A percentile compares a stretch with the other conserved stretches of the same genome.
These are phyloP conservation scores for Stromatinia cepivora DNA, from an alignment of 2,329 filamentous ascomycete genomes.

Conservation along the genomic window DNA sequence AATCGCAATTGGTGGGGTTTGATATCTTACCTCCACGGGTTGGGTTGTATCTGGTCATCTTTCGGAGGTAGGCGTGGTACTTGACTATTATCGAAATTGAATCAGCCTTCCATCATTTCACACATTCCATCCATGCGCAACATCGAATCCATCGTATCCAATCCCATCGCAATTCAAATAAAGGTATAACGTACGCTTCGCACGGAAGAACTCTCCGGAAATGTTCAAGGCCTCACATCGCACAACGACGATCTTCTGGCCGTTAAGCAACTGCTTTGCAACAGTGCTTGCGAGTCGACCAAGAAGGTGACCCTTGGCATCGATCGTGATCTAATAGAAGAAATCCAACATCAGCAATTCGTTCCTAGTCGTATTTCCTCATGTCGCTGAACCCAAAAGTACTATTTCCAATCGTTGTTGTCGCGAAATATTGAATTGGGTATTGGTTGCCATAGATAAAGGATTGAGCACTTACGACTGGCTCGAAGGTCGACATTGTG, in stretches of 20 bases:
- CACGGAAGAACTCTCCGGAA: constrained; percentile 99
- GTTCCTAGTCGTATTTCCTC: constrained; percentile 28
- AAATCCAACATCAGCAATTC: constrained; percentile 41
- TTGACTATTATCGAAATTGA: constrained; percentile 71
- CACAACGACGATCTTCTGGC: constrained; percentile 99
- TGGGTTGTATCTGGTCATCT: constrained; percentile 99
- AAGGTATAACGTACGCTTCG: constrained; percentile 82
- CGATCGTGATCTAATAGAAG: constrained; percentile 80
- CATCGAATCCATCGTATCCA: constrained; percentile 25
- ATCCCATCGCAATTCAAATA: constrained; percentile 16
- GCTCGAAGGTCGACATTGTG: constrained; percentile 70
- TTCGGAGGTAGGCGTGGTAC: constrained; percentile 99
- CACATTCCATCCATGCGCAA: constrained; percentile 24
- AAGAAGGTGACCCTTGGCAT: constrained; percentile 99
- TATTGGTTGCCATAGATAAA: not conserved
- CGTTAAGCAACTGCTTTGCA: constrained; percentile 97
- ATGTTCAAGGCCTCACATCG: constrained; percentile 99
- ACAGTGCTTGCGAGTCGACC: constrained; percentile 97
- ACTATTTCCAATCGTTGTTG: constrained; percentile 13
- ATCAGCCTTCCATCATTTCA: constrained; percentile 48
- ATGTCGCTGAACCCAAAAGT: constrained; percentile 21
- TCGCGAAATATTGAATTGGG: constrained; percentile 26
- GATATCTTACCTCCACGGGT: constrained; percentile 82
- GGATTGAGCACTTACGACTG: constrained; percentile 59
- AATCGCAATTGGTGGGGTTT: constrained; percentile 20